These are phyloP conservation scores for Linum tenue DNA, from an alignment of 345 rosid species.

Conservation along the genomic window DNA sequence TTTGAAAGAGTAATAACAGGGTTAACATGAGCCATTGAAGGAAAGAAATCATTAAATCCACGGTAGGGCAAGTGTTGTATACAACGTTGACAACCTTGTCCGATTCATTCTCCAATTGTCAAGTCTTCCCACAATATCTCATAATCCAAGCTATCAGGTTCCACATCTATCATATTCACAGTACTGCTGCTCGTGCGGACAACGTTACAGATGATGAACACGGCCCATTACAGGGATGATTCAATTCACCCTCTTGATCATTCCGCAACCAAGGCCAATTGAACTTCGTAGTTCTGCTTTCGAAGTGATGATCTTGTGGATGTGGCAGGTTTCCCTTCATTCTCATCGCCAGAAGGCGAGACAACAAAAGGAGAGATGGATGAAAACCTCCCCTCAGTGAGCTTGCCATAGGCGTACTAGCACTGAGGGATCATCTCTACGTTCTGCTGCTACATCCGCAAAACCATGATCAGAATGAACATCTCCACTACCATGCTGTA, in stretches of 20 bases:
- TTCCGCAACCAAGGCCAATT: slow-evolving; percentile 47
- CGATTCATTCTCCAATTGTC: slow-evolving; percentile 73
- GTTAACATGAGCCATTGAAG: slow-evolving; percentile 5
- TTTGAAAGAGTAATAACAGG: neutral
- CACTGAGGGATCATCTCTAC: slow-evolving; percentile 84
- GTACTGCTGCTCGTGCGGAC: slow-evolving; percentile 84
- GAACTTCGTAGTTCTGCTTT: slow-evolving; percentile 54
- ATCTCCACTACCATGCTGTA: slow-evolving; percentile 48
- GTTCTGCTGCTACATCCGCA: slow-evolving; percentile 44
- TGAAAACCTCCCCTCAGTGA: slow-evolving; percentile 72
- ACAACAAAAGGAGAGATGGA: slow-evolving; percentile 48
- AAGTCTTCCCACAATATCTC: slow-evolving; percentile 94
- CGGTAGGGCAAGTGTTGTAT: neutral
- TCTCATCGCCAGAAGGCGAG: slow-evolving; percentile 41
- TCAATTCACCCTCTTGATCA: slow-evolving; percentile 48
- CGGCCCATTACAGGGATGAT: slow-evolving; percentile 37
- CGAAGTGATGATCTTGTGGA: slow-evolving; percentile 59
- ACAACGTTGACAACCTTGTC: slow-evolving; percentile 56
- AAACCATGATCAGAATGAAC: slow-evolving; percentile 43
- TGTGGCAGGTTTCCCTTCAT: slow-evolving; percentile 60
- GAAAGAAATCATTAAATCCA: neutral
- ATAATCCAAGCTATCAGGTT: slow-evolving; percentile 64
- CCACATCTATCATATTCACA: slow-evolving; percentile 65
- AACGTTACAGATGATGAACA: slow-evolving; percentile 66
- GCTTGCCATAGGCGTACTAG: slow-evolving; percentile 44